Evolutionary conservation across 345 rosid species (phyloP), one percentile per base, ranked within the genome.

Genomic region (Lumnitzera racemosa): DNA sequence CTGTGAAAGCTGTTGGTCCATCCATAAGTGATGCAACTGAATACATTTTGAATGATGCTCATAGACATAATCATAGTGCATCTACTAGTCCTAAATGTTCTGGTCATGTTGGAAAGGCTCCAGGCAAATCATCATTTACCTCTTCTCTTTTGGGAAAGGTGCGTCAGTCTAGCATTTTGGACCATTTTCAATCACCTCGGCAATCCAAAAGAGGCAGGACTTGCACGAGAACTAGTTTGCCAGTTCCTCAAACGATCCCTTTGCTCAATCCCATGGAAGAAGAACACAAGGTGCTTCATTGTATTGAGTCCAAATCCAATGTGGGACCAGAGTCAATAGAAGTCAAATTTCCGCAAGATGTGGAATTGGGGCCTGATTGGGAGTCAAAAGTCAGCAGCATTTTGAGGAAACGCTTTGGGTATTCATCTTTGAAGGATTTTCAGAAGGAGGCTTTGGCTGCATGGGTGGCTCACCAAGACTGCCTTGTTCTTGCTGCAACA

Each of bases 401-500:
- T 16, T 65, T 88, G 69, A 70, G 63, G 58, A 80, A 64, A 67
- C 82, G 76, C 60, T 91, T 91, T 67, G 90, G 88, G 71, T 76
- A 71, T 68, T 59, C 72, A 12, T 83, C 83, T 2, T 64, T 91
- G 77, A 91, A 85, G 74, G 59, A 68, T 66, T 91, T 88, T 64
- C 96, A 88, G 65, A 86, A 70, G 79, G 87, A 91, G 68, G 95
- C 91, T 20, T 77, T 91, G 75, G 76, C 79, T 56, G 79, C 91
- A 36, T 91, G 90, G 95, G 43, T 77, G 12, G 77, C 82, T 71
- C 78, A 83, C 57, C 74, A 78, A 62, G 96, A 91, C 62, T 88
- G 87, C 68, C 96, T 91, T 66, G 88, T 88, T 65, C 90, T 91
- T 50, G 87, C 96, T 48, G 96, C 96, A 47, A 91, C 98, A 1